Percentiles rank a stretch among this genome's conserved stretches.
Evolutionary conservation across 2,329 filamentous ascomycete species (phyloP).

Genomic region (Calonectria montana): DNA sequence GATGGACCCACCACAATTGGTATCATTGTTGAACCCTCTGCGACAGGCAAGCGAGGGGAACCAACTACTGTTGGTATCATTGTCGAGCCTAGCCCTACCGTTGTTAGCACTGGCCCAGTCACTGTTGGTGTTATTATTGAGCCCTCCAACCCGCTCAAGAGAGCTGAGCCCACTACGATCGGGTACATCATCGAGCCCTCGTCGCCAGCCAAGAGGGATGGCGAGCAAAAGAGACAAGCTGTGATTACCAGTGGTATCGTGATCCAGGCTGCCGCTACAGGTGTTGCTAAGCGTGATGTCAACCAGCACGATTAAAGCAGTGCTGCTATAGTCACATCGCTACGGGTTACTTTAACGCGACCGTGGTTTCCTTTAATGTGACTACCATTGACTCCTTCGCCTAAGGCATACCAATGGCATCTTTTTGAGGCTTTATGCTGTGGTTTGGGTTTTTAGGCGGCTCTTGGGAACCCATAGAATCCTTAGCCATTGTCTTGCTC

Average conservation of each 20-base stretch:
- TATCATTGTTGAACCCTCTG: neutral
- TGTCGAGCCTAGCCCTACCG: neutral
- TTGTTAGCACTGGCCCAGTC: neutral
- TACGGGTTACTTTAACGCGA: neutral
- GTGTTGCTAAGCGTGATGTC: neutral
- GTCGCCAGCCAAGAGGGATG: neutral
- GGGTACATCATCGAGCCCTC: neutral
- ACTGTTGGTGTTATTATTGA: neutral
- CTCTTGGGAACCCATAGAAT: neutral
- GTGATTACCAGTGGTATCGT: neutral
- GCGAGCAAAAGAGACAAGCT: neutral
- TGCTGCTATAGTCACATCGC: neutral
- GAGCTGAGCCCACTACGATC: neutral
- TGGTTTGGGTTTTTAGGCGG: neutral
- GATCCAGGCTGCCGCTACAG: neutral
- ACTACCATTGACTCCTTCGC: neutral
- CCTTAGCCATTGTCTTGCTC: neutral
- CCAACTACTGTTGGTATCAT: neutral
- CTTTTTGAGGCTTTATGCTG: neutral
- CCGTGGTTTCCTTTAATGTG: neutral
- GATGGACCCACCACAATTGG: neutral
- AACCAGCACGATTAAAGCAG: neutral
- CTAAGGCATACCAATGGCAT: neutral
- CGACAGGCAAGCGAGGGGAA: neutral
- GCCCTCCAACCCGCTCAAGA: conserved; percentile 1